phyloP scores from a whole-genome alignment of 139 green algal species.

The Chlamydomonas schloesseri region DNA sequence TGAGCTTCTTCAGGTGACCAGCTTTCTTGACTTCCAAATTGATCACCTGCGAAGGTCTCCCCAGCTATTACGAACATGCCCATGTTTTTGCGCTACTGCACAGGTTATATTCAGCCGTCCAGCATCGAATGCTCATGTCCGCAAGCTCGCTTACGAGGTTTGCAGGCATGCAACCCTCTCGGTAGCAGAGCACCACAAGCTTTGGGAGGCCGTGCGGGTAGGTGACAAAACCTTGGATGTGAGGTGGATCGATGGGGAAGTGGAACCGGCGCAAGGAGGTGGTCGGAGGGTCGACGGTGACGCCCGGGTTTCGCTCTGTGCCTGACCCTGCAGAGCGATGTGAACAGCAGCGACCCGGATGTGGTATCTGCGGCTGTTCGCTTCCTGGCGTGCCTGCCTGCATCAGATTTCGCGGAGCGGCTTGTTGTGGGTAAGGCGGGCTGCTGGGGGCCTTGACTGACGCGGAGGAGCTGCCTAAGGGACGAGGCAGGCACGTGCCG shows the following conservation, averaged over 20 bases:
- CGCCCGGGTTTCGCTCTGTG: not conserved
- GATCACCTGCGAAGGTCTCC: too few relatives aligned
- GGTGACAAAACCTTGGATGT: not conserved
- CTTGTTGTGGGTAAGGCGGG: constrained; percentile 5
- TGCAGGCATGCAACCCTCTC: constrained; percentile 16
- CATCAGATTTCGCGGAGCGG: not conserved
- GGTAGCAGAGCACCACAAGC: not conserved
- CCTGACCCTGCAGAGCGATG: constrained; percentile 15
- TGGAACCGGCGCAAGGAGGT: too few relatives aligned
- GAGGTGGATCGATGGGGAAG: not conserved
- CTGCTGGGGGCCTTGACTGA: not conserved
- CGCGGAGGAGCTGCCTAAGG: not conserved
- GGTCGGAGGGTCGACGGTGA: too few relatives aligned
- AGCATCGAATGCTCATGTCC: not conserved
- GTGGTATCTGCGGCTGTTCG: constrained; percentile 16
- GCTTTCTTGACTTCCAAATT: too few relatives aligned
- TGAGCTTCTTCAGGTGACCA: too few relatives aligned
- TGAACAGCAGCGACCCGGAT: constrained; percentile 3
- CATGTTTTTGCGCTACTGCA: too few relatives aligned
- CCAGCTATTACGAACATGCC: too few relatives aligned
- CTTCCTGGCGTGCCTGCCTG: constrained; percentile 1
- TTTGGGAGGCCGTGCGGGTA: constrained; percentile 6
- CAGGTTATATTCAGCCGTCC: not conserved
- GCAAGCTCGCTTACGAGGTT: constrained; percentile 37
- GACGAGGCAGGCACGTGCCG: not conserved